Base-by-base conservation (phyloP, 139 green algal species). In the Gonium pectorale region DNA sequence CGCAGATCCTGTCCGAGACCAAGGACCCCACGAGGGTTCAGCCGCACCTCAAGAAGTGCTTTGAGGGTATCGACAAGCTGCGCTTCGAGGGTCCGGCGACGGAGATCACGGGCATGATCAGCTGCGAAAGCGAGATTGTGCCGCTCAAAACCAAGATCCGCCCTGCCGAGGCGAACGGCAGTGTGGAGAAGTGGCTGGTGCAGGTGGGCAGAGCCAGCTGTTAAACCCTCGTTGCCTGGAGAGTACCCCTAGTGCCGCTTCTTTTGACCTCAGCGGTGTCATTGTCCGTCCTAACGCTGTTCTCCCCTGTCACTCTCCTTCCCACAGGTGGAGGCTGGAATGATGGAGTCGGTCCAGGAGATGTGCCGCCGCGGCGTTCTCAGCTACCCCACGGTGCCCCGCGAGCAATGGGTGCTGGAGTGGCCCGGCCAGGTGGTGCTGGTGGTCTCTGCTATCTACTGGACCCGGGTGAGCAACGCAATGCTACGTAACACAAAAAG, bases 31-130 rank as follows among this genome's bases (percentile, higher is more conserved):
- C 90, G 22, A 81, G 92, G 1, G 93, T 97, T 72, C 87, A 97
- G 90, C 94, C 94, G 33, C 93, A 96, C 87, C 80, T 97, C 21
- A 95, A 95, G 77, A 97, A 97, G 88, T 96, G 94, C 92, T 96
- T 96, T 64, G 94, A 96, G 81, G 94, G 91, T 88, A 92, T 94
- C 29, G 90, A 93, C 78, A 92, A 87, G 63, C 90, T 93, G 44
- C 79, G 85, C 35, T 80, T 86, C 22, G 81, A 80, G 54, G 71
- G 71, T 31, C 24, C 7, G 17, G 41, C 37, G 13, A 51, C 68
- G 54, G 64, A 86, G 54, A 87, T 80, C 62, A 81, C 81, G 6
- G 92, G 86, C 69, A 96, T 96, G 93, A 79, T 93, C 31, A 92
- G 85, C 33, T 86, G 87, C 17, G 93, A 96, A 86, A 90, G 90